Evolutionary conservation across 805 yeast species (phyloP).

Genomic region (Wickerhamiella lipophila): DNA sequence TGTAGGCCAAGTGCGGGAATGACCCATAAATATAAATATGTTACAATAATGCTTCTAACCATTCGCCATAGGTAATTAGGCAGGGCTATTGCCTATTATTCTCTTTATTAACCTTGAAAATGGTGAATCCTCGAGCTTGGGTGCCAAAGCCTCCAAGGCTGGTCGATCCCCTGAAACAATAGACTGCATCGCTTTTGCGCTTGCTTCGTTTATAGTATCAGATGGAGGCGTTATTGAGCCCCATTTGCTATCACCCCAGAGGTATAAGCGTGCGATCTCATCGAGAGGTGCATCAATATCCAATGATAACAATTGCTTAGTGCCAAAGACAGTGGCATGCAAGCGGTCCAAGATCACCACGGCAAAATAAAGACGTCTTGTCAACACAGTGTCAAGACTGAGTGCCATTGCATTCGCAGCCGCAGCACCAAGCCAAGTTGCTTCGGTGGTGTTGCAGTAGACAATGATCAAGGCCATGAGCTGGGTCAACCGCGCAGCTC

Average conservation of each 20-base stretch:
- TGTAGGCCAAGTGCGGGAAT: not conserved
- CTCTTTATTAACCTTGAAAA: not conserved
- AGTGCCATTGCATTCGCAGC: conserved; percentile 22
- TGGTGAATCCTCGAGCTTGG: conserved; percentile 8
- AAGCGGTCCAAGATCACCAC: conserved; percentile 9
- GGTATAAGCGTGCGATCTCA: conserved; percentile 4
- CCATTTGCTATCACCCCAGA: conserved; percentile 6
- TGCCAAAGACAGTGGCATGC: conserved; percentile 11
- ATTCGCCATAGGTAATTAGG: not conserved
- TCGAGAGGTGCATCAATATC: conserved; percentile 1
- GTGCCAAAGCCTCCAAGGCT: not conserved
- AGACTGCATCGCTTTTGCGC: conserved; percentile 9
- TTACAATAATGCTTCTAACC: not conserved
- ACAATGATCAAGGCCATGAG: conserved; percentile 28
- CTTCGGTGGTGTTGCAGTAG: conserved; percentile 26
- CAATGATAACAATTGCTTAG: not conserved
- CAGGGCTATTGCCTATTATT: not conserved
- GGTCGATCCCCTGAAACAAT: conserved; percentile 4
- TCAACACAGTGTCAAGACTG: conserved; percentile 3
- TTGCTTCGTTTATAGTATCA: conserved; percentile 1
- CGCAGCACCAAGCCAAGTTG: conserved; percentile 29
- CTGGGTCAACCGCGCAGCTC: conserved; percentile 22
- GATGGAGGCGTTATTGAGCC: conserved; percentile 3
- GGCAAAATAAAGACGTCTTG: conserved; percentile 6
- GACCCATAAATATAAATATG: not conserved